Conservation (phyloP, 768 basidiomycete species). For the Hericium rajendrae region DNA sequence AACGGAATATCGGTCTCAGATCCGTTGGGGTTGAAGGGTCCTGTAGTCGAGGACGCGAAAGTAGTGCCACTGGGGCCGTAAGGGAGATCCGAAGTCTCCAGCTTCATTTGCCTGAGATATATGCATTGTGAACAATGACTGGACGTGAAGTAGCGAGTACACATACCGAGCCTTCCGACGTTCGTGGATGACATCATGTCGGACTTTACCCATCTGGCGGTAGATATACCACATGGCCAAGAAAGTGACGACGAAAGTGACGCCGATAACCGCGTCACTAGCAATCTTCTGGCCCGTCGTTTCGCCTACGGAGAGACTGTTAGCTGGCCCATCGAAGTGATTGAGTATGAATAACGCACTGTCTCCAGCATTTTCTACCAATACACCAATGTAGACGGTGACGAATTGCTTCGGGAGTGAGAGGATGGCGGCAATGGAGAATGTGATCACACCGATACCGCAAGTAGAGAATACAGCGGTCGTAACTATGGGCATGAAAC, state of each 20-base stretch:
- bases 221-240: conserved; percentile 81
- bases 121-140: not conserved
- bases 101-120: conserved; percentile 42
- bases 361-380: conserved; percentile 34
- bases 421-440: conserved; percentile 69
- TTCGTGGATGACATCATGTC: conserved; percentile 57
- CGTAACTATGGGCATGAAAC: conserved; percentile 43
- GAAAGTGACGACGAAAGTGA: conserved; percentile 65
- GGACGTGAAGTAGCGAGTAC: not conserved
- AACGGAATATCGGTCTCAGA: conserved; percentile 38
- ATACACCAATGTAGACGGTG: conserved; percentile 83
- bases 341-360: not conserved
- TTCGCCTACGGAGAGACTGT: conserved; percentile 13
- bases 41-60: conserved; percentile 21
- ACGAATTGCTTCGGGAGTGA: conserved; percentile 88
- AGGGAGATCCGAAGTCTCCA: conserved; percentile 15
- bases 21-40: conserved; percentile 26
- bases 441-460: conserved; percentile 75
- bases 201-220: conserved; percentile 56
- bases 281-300: conserved; percentile 48
- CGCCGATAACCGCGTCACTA: conserved; percentile 53
- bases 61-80: conserved; percentile 13
- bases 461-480: conserved; percentile 85
- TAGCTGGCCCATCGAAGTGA: conserved; percentile 11
- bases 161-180: conserved; percentile 61